A percentile compares a stretch with the other conserved stretches of the same genome.
Conservation (phyloP, 306 rosid genomes). For the Mucuna pruriens region DNA sequence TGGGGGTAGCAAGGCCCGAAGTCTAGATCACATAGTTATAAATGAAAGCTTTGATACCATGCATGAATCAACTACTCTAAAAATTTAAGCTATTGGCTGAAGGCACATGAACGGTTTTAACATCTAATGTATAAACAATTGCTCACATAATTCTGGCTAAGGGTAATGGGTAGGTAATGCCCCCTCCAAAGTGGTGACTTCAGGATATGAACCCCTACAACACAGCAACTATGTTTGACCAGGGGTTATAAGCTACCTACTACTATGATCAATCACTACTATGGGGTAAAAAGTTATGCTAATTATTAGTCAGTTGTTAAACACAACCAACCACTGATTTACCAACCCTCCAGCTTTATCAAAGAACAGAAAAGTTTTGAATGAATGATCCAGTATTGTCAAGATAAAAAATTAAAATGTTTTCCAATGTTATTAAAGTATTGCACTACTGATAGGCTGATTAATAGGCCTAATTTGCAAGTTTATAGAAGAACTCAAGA, state of each 20-base stretch:
- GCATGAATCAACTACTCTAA: not conserved
- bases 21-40: not conserved
- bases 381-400: not conserved
- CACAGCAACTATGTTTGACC: not conserved
- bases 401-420: not conserved
- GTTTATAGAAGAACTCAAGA: too few species aligned
- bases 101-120: not conserved
- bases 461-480: too few species aligned
- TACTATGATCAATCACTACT: not conserved
- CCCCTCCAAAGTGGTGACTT: not conserved
- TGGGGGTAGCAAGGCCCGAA: not conserved
- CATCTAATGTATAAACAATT: not conserved
- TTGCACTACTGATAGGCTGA: not conserved
- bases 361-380: not conserved
- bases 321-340: constrained; percentile 10
- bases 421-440: constrained; percentile 6
- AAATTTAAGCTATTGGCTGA: not conserved
- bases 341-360: not conserved
- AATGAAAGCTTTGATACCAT: not conserved
- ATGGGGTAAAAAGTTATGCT: not conserved
- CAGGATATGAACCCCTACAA: not conserved
- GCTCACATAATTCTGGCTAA: not conserved
- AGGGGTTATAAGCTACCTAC: not conserved
- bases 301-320: not conserved
- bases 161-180: not conserved